Percentiles rank a stretch among this genome's conserved stretches.
Evolutionary conservation across 495 filamentous ascomycete genomes (phyloP).

Genomic region (Penicillium turbatum): DNA sequence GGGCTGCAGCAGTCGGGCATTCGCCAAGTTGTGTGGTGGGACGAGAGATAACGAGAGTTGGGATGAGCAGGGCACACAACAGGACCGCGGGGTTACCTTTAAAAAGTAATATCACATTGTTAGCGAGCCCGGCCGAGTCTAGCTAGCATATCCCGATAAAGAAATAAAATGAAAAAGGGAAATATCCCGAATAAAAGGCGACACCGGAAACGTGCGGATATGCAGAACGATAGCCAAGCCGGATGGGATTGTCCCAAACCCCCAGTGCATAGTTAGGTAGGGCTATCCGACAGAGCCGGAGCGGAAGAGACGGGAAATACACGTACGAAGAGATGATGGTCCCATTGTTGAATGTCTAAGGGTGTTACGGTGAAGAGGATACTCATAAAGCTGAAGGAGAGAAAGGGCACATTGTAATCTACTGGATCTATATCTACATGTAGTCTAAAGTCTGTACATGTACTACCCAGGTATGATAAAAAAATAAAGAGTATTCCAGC

Average conservation of each 20-base stretch:
- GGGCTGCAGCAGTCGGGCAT: constrained; percentile 14
- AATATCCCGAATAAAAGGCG: background rate
- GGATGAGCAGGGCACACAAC: constrained; percentile 12
- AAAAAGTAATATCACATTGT: constrained; percentile 13
- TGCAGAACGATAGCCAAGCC: constrained; percentile 15
- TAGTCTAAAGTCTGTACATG: too few species aligned
- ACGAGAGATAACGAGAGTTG: constrained; percentile 15
- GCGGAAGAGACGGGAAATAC: constrained; percentile 20
- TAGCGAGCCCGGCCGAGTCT: constrained; percentile 22
- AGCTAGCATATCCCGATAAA: constrained; percentile 18
- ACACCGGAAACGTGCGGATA: constrained; percentile 30
- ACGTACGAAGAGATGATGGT: constrained; percentile 17
- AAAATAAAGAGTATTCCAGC: too few species aligned
- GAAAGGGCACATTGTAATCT: background rate
- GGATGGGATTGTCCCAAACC: constrained; percentile 15
- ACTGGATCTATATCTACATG: too few species aligned
- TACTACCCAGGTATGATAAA: too few species aligned
- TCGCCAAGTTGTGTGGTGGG: constrained; percentile 16
- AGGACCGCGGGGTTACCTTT: constrained; percentile 16
- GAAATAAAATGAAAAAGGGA: constrained; percentile 4
- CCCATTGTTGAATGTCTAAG: background rate
- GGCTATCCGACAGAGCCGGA: constrained; percentile 8
- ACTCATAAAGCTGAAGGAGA: background rate
- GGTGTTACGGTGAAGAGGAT: background rate
- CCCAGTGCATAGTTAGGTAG: background rate